These are phyloP conservation scores for Coemansia sp. DNA, from an alignment of 192 early-diverging fungal species.

Conservation along the genomic window DNA sequence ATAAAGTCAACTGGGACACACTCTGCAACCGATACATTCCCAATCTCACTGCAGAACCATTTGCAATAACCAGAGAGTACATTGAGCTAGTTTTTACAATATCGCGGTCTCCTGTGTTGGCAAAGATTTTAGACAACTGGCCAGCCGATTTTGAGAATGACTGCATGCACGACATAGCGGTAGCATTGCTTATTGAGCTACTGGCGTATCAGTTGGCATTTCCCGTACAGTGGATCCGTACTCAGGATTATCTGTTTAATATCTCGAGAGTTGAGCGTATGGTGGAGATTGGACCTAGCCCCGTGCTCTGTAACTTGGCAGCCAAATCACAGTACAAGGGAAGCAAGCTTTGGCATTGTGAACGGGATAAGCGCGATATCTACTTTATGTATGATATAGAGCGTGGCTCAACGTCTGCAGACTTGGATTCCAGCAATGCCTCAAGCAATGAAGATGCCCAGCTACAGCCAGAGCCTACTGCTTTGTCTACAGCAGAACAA, in stretches of 20 bases:
- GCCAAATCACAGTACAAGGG: slow-evolving; percentile 34
- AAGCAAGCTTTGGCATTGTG: slow-evolving; percentile 8
- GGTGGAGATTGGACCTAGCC: slow-evolving; percentile 85
- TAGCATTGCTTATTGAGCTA: slow-evolving; percentile 76
- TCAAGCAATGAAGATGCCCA: neutral
- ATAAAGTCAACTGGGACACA: slow-evolving; percentile 63
- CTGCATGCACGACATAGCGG: slow-evolving; percentile 57
- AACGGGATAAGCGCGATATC: slow-evolving; percentile 17
- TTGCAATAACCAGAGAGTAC: slow-evolving; percentile 75
- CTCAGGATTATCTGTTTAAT: slow-evolving; percentile 81
- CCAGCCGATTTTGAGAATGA: neutral
- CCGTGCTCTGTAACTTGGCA: slow-evolving; percentile 87
- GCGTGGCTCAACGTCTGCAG: too few species aligned
- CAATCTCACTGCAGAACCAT: slow-evolving; percentile 89
- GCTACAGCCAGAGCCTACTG: neutral
- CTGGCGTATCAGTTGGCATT: slow-evolving; percentile 91
- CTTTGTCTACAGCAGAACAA: too few species aligned
- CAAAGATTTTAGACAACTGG: slow-evolving; percentile 72
- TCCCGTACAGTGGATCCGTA: slow-evolving; percentile 93
- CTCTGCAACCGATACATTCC: slow-evolving; percentile 86
- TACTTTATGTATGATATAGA: slow-evolving; percentile 4
- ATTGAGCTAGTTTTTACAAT: slow-evolving; percentile 66
- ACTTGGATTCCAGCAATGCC: too few species aligned
- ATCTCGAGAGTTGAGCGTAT: slow-evolving; percentile 74
- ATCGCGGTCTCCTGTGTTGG: slow-evolving; percentile 69